Evolutionary conservation across 176 grass and related monocot genomes (phyloP).

Genomic region (Aegilops umbellulata): DNA sequence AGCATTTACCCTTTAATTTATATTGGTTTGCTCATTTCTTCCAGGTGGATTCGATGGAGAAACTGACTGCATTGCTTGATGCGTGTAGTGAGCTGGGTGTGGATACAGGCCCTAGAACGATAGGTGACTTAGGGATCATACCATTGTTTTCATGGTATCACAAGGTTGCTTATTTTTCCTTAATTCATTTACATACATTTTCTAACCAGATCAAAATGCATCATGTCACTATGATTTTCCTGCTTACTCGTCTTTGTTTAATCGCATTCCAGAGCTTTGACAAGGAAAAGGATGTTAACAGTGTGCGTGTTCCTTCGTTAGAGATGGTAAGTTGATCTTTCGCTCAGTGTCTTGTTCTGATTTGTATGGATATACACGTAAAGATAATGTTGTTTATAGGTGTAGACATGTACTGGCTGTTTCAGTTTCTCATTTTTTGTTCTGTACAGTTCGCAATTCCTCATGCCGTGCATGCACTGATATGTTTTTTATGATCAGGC

Average conservation of each 20-base stretch:
- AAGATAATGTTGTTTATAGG: neutral
- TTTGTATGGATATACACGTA: slow-evolving; percentile 7
- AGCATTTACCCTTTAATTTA: slow-evolving; percentile 28
- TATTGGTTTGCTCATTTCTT: slow-evolving; percentile 48
- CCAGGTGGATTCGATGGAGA: slow-evolving; percentile 94
- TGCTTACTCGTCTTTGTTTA: slow-evolving; percentile 32
- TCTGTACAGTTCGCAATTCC: neutral
- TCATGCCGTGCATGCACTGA: neutral
- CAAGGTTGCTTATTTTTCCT: slow-evolving; percentile 54
- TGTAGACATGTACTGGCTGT: neutral
- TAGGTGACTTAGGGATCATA: slow-evolving; percentile 90
- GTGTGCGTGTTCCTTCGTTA: slow-evolving; percentile 75
- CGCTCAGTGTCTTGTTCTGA: neutral
- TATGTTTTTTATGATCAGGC: slow-evolving; percentile 47
- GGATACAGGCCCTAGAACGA: slow-evolving; percentile 69
- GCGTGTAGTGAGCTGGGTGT: slow-evolving; percentile 88
- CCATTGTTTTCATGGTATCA: slow-evolving; percentile 98
- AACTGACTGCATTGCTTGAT: slow-evolving; percentile 97
- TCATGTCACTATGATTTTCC: neutral
- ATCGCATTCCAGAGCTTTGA: slow-evolving; percentile 81
- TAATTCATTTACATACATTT: neutral
- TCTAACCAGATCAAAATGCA: neutral
- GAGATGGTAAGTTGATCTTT: slow-evolving; percentile 63
- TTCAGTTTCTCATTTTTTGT: neutral
- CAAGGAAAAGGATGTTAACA: slow-evolving; percentile 85